Base-by-base conservation (phyloP, 345 rosid species). In the Syzygium oleosum region DNA sequence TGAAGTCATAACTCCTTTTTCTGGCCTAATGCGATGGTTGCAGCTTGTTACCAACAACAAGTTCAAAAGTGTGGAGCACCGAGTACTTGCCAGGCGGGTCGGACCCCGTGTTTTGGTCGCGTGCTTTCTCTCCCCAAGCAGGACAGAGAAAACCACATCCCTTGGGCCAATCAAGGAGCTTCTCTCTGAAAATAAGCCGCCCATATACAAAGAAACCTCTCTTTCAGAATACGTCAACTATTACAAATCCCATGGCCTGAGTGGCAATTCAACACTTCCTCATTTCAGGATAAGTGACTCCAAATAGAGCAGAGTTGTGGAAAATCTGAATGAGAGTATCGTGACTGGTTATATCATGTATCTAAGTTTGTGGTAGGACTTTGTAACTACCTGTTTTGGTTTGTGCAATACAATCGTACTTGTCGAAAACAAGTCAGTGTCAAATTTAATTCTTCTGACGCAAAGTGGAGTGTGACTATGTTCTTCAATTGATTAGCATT, bases 181-280 rank as follows among this genome's bases (percentile, higher is more conserved):
- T 58, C 89, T 91, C 4, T 86, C 87, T 78, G 58, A 85, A 22
- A 59, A 88, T 87, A 84, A 88, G 58, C 90, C 89, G 21, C 93
- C 94, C 27, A 86, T 88, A 6, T 91, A 94, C 88, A 89, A 90
- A 59, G 92, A 86, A 84, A 90, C 92, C 29, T 85, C 84, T 86
- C 17, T 92, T 56, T 79, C 59, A 52, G 94, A 93, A 29, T 94
- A 73, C 23, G 84, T 94, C 88, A 79, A 89, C 87, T 78, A 84
- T 73, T 94, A 90, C 91, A 89, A 89, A 88, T 91, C 92, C 68
- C 91, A 92, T 79, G 92, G 92, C n/a, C 85, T 90, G 73, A 92
- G 89, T 86, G 93, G 90, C 85, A 89, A 87, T 54, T 88, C 94
- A 14, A 68, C 87, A 58, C 94, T 94, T 31, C 43, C 89, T 61